phyloP scores from a whole-genome alignment of 345 rosid species.

The Eucalyptus lansdowneana region DNA sequence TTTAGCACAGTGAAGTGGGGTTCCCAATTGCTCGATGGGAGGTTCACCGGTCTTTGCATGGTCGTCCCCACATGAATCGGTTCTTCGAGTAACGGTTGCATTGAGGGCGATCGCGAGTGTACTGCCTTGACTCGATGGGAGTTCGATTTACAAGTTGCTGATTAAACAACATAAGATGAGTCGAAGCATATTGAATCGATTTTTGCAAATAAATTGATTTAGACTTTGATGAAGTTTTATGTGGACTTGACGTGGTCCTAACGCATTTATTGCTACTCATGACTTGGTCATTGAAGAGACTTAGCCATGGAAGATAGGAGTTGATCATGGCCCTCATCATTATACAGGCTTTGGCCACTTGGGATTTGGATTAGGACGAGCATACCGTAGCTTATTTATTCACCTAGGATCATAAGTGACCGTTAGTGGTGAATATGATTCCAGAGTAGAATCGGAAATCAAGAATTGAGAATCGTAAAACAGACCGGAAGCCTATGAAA shows the following conservation, averaged over 20 bases:
- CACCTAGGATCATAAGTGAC: background rate
- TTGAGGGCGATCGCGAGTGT: background rate
- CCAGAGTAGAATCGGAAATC: accelerated
- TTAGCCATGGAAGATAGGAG: background rate
- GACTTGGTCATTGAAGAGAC: background rate
- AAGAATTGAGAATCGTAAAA: accelerated
- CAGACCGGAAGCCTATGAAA: background rate
- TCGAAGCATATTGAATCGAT: accelerated
- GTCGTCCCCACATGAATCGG: background rate
- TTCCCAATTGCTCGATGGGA: background rate
- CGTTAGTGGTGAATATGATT: background rate
- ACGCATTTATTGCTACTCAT: background rate
- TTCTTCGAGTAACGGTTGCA: background rate
- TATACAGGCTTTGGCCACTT: background rate
- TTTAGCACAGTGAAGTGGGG: background rate
- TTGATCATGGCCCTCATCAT: background rate
- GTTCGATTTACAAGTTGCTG: background rate
- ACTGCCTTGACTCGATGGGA: accelerated
- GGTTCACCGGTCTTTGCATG: background rate
- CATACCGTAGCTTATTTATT: background rate
- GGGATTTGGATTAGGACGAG: background rate
- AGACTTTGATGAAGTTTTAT: background rate
- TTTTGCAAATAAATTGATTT: background rate
- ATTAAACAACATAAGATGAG: background rate
- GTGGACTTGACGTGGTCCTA: background rate